Percentiles rank a stretch among this genome's conserved stretches.
These are phyloP conservation scores for Cenchrus purpureus DNA, from an alignment of 176 grass and related monocot genomes.

Conservation along the genomic window DNA sequence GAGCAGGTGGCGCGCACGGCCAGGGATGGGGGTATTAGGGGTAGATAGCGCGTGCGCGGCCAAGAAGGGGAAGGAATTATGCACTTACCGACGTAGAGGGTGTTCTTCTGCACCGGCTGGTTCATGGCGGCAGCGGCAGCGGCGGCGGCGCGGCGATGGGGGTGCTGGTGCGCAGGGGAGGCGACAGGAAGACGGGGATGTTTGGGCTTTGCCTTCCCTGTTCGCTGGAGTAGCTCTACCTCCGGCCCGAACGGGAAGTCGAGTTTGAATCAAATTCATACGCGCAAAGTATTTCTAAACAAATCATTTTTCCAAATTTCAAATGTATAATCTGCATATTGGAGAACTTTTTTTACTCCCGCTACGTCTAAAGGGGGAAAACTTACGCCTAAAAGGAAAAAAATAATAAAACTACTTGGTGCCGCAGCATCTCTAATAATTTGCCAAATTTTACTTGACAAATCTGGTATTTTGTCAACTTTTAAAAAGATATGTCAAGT, in stretches of 20 bases:
- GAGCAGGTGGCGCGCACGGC: conserved; percentile 45
- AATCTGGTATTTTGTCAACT: too few relatives aligned
- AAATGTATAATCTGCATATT: too few relatives aligned
- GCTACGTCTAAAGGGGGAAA: too few relatives aligned
- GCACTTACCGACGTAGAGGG: conserved; percentile 87
- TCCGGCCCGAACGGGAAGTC: neutral
- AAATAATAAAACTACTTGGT: too few relatives aligned
- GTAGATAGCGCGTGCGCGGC: too few relatives aligned
- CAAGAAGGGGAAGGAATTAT: neutral
- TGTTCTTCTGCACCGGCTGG: conserved; percentile 92
- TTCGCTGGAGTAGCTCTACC: neutral
- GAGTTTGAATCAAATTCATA: neutral
- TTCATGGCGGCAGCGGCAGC: conserved; percentile 52
- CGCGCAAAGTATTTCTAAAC: neutral
- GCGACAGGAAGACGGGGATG: neutral
- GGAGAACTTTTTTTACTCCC: too few relatives aligned
- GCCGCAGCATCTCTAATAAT: too few relatives aligned
- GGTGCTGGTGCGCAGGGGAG: neutral
- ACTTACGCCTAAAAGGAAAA: too few relatives aligned
- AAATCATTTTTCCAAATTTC: too few relatives aligned
- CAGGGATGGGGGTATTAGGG: too few relatives aligned
- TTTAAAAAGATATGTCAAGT: too few relatives aligned
- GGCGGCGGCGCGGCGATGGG: neutral
- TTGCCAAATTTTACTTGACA: too few relatives aligned
- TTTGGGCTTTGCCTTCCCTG: neutral